phyloP scores from a whole-genome alignment of 2,329 filamentous ascomycete species.

The Juglanconis juglandina region DNA sequence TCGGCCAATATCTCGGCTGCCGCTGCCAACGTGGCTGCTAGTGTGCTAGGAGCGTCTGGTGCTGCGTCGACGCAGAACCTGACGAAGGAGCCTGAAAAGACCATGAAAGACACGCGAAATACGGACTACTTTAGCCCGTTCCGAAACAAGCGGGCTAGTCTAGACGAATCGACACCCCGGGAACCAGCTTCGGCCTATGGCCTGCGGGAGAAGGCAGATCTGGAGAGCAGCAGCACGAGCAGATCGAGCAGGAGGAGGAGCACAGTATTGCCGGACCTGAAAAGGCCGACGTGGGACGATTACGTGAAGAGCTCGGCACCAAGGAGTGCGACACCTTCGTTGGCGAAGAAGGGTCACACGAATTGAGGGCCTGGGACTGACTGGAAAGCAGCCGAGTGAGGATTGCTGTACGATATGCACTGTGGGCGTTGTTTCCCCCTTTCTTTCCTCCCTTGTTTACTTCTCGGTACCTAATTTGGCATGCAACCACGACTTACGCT shows the following conservation, averaged over 20 bases:
- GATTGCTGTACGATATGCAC: neutral
- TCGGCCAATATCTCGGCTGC: slow-evolving; percentile 3
- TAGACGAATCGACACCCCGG: slow-evolving; percentile 11
- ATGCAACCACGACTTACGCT: neutral
- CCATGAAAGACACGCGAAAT: neutral
- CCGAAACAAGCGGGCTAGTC: slow-evolving; percentile 7
- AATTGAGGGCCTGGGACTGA: neutral
- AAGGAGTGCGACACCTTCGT: slow-evolving; percentile 8
- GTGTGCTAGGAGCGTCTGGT: neutral
- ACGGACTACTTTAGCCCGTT: neutral
- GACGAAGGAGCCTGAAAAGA: neutral
- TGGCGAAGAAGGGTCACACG: slow-evolving; percentile 7
- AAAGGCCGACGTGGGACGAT: slow-evolving; percentile 31
- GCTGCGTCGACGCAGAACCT: neutral
- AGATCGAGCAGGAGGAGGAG: slow-evolving; percentile 15
- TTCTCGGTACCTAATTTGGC: neutral
- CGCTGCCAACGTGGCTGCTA: slow-evolving; percentile 3
- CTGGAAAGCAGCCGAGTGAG: neutral
- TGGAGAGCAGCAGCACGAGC: slow-evolving; percentile 7
- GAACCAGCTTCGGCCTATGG: neutral
- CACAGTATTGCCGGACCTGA: slow-evolving; percentile 21
- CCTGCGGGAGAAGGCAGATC: slow-evolving; percentile 7
- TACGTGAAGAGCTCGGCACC: slow-evolving; percentile 22
- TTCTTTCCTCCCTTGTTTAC: neutral
- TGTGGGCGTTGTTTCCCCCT: neutral